Percentiles rank a stretch among this genome's conserved stretches.
phyloP scores from a whole-genome alignment of 2,329 filamentous ascomycete species.

The Penicillium corylophilum region DNA sequence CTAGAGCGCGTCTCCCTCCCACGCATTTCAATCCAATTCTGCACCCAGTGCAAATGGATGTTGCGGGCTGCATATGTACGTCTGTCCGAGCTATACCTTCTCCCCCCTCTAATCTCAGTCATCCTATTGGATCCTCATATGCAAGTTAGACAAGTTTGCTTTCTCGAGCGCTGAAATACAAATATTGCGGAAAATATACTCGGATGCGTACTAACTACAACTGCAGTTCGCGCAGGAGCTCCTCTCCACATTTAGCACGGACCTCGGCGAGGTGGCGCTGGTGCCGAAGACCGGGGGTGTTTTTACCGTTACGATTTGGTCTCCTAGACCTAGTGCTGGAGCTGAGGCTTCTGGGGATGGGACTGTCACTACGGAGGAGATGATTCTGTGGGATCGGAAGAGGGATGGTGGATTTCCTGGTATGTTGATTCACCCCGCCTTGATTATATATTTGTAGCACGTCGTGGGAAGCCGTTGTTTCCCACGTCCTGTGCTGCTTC shows the following conservation, averaged over 20 bases:
- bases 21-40: constrained; percentile 83
- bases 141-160: not conserved
- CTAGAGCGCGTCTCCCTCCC: constrained; percentile 53
- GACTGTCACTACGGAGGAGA: constrained; percentile 42
- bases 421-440: constrained; percentile 36
- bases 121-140: not conserved
- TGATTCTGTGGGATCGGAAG: constrained; percentile 83
- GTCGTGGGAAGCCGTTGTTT: not conserved
- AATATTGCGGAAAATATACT: not conserved
- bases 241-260: constrained; percentile 82
- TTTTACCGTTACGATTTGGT: constrained; percentile 70
- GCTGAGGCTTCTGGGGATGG: too few relatives aligned
- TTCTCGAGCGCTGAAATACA: not conserved
- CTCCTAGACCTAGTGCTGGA: constrained; percentile 17
- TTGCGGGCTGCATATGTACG: constrained; percentile 79
- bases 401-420: constrained; percentile 82
- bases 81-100: constrained; percentile 24
- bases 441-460: not conserved
- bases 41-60: constrained; percentile 94
- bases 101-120: not conserved
- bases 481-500: not conserved
- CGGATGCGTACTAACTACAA: not conserved
- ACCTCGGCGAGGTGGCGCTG: constrained; percentile 82
- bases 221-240: constrained; percentile 87
- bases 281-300: constrained; percentile 81